These are phyloP conservation scores for Hymenoscyphus fructigenus DNA, from an alignment of 2,329 filamentous ascomycete species.

Conservation along the genomic window DNA sequence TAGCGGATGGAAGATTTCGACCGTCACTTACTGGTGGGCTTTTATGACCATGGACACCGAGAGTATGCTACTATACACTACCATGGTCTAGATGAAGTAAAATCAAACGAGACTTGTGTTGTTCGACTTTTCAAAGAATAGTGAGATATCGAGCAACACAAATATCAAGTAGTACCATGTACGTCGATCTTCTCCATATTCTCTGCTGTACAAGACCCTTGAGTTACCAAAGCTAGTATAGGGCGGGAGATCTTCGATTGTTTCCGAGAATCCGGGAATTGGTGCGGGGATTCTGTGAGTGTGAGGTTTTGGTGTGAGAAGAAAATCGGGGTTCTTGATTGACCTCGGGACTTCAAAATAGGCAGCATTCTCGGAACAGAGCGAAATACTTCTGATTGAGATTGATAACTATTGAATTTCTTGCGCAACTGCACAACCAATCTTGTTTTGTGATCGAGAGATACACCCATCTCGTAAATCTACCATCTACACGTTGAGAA, in stretches of 20 bases:
- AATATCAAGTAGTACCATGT: neutral
- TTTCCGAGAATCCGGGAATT: neutral
- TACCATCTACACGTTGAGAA: neutral
- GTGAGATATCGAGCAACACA: neutral
- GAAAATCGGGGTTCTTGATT: neutral
- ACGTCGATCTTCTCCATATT: neutral
- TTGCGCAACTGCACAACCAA: neutral
- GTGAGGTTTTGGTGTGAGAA: neutral
- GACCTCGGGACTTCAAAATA: neutral
- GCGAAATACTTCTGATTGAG: neutral
- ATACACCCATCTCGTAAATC: neutral
- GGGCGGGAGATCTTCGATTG: slow-evolving; percentile 1
- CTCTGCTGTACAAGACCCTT: neutral
- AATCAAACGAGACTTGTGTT: neutral
- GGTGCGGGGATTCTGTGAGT: neutral
- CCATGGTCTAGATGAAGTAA: neutral
- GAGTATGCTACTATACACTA: neutral
- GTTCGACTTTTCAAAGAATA: neutral
- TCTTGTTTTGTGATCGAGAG: slow-evolving; percentile 4
- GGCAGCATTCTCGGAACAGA: neutral
- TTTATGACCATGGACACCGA: neutral
- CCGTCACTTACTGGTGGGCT: no score
- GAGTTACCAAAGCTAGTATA: neutral
- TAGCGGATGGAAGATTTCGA: no score
- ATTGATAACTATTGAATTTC: neutral